Evolutionary conservation across 345 rosid species (phyloP).

Genomic region (Hypericum androsaemum): DNA sequence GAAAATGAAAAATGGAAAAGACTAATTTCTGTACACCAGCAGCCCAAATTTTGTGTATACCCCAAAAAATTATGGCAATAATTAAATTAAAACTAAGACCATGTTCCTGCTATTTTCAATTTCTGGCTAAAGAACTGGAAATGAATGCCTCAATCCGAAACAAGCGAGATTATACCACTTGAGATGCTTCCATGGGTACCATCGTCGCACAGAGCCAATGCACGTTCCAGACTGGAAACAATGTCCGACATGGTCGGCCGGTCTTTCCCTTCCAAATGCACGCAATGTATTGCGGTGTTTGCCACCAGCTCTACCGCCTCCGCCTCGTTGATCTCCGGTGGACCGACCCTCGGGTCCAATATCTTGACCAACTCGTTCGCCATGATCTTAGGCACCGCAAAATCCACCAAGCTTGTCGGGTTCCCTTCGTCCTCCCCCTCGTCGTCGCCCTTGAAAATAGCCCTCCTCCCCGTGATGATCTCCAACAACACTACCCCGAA

Average conservation of each 20-base stretch:
- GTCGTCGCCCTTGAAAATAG: conserved; percentile 43
- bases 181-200: conserved; percentile 53
- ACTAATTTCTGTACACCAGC: too few species aligned
- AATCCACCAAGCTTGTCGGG: conserved; percentile 60
- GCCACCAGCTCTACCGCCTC: conserved; percentile 86
- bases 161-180: conserved; percentile 41
- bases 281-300: conserved; percentile 69
- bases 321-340: conserved; percentile 41
- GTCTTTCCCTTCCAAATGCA: conserved; percentile 56
- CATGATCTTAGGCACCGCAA: conserved; percentile 45
- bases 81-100: too few species aligned
- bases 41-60: too few species aligned
- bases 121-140: neutral
- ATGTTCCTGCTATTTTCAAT: too few species aligned
- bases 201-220: conserved; percentile 32
- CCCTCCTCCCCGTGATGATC: conserved; percentile 62
- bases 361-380: conserved; percentile 33
- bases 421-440: conserved; percentile 23
- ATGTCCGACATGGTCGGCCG: conserved; percentile 59
- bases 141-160: conserved; percentile 33
- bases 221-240: conserved; percentile 63
- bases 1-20: too few species aligned
- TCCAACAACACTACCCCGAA: conserved; percentile 78
- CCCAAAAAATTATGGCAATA: too few species aligned
- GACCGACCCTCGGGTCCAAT: conserved; percentile 55